Evolutionary conservation across 106 monocot genomes (phyloP).

Genomic region (Dactylorhiza incarnata): DNA sequence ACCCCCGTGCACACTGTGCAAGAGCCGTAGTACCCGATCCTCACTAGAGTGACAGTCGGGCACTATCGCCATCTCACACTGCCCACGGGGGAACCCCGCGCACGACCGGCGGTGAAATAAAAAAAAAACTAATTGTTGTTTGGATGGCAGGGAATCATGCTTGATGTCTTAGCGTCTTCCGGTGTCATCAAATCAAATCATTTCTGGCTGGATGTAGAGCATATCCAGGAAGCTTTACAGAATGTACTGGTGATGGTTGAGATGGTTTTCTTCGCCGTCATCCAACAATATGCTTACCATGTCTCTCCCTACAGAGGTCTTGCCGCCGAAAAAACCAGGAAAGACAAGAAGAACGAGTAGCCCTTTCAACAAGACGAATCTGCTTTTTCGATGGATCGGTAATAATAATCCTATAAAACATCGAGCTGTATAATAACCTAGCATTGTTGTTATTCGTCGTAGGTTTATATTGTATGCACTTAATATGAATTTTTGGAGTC

Average conservation of each 20-base stretch:
- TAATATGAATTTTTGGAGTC: background rate
- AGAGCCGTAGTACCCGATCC: too few relatives aligned
- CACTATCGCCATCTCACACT: too few relatives aligned
- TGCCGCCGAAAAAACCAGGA: conserved; percentile 21
- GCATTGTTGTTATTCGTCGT: background rate
- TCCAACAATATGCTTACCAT: conserved; percentile 89
- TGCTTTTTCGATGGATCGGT: background rate
- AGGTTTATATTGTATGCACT: background rate
- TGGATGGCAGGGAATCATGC: conserved; percentile 52
- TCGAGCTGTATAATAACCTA: background rate
- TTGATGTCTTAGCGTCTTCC: conserved; percentile 50
- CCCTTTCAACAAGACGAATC: background rate
- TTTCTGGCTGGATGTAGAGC: conserved; percentile 96
- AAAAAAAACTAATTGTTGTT: background rate
- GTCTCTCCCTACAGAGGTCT: conserved; percentile 72
- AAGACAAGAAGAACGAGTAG: conserved; percentile 71
- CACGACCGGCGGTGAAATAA: too few relatives aligned
- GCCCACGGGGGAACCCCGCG: too few relatives aligned
- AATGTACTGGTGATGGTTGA: conserved; percentile 76
- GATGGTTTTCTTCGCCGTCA: conserved; percentile 83
- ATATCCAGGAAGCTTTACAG: conserved; percentile 86
- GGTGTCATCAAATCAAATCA: conserved; percentile 80
- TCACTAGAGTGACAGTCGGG: too few relatives aligned
- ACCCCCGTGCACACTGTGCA: too few relatives aligned
- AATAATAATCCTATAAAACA: background rate